Conservation (phyloP, 2,329 filamentous ascomycete species). For the Clarireedia hainanense region DNA sequence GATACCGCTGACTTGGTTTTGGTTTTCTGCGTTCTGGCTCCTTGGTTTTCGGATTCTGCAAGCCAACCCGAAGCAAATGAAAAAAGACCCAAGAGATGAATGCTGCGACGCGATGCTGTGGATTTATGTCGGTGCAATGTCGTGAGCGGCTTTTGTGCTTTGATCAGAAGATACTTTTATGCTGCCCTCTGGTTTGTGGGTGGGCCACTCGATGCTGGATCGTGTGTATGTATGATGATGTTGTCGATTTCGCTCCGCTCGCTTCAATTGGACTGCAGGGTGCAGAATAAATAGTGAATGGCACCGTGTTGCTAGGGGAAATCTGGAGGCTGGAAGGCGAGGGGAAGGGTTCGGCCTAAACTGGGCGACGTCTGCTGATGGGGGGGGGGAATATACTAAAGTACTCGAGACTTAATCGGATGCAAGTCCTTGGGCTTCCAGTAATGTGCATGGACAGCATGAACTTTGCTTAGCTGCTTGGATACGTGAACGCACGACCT, state of each 20-base stretch:
- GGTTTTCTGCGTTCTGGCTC: background rate
- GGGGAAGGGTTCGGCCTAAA: background rate
- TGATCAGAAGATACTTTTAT: background rate
- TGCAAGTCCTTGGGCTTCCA: slow-evolving; percentile 3
- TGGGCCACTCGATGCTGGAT: background rate
- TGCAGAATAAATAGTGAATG: slow-evolving; percentile 3
- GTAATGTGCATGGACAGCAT: background rate
- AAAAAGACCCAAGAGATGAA: background rate
- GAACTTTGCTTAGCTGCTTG: background rate
- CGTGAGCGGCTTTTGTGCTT: background rate
- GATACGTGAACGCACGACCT: background rate
- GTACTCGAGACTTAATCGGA: background rate
- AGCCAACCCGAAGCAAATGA: background rate
- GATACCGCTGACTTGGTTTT: slow-evolving; percentile 6
- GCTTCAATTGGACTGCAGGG: background rate
- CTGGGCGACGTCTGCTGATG: slow-evolving; percentile 7
- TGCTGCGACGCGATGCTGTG: slow-evolving; percentile 1
- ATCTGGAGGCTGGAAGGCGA: background rate
- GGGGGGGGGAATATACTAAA: background rate
- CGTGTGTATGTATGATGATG: background rate
- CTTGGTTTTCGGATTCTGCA: background rate
- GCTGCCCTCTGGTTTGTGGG: no score
- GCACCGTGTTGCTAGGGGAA: slow-evolving; percentile 3
- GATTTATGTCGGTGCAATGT: slow-evolving; percentile 1
- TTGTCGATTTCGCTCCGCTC: background rate